Percentiles rank a stretch among this genome's conserved stretches.
phyloP scores from a whole-genome alignment of 306 rosid species.

The Inga oerstediana region DNA sequence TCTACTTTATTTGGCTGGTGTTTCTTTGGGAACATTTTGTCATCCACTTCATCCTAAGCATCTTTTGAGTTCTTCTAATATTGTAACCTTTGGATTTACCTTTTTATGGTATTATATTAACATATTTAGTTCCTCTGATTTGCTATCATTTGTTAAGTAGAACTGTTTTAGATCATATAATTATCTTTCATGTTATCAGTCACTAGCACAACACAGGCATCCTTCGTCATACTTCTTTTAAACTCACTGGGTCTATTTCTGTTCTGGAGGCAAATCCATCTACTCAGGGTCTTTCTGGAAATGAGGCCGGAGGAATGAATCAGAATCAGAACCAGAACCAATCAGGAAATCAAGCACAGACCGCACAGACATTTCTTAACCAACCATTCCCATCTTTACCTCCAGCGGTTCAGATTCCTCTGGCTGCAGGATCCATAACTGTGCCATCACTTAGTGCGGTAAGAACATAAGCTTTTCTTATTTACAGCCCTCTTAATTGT shows the following conservation, averaged over 20 bases:
- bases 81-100: conserved; percentile 9
- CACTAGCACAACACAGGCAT: conserved; percentile 4
- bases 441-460: conserved; percentile 74
- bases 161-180: conserved; percentile 13
- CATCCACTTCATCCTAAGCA: conserved; percentile 5
- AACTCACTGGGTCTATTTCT: conserved; percentile 23
- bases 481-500: conserved; percentile 16
- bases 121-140: conserved; percentile 20
- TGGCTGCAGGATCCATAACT: conserved; percentile 65
- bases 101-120: not conserved
- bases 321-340: conserved; percentile 47
- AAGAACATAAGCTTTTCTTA: conserved; percentile 34
- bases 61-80: conserved; percentile 24
- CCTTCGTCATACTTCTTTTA: conserved; percentile 22
- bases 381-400: conserved; percentile 70
- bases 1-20: conserved; percentile 17
- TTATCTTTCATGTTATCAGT: conserved; percentile 19
- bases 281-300: conserved; percentile 62
- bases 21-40: conserved; percentile 1
- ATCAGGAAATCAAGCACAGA: conserved; percentile 61
- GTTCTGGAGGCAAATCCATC: conserved; percentile 42
- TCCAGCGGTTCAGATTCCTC: conserved; percentile 74
- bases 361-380: conserved; percentile 68
- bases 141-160: conserved; percentile 17
- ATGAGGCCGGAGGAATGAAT: conserved; percentile 51